These are phyloP conservation scores for Cercospora berteroae DNA, from an alignment of 2,329 filamentous ascomycete genomes.

Conservation along the genomic window DNA sequence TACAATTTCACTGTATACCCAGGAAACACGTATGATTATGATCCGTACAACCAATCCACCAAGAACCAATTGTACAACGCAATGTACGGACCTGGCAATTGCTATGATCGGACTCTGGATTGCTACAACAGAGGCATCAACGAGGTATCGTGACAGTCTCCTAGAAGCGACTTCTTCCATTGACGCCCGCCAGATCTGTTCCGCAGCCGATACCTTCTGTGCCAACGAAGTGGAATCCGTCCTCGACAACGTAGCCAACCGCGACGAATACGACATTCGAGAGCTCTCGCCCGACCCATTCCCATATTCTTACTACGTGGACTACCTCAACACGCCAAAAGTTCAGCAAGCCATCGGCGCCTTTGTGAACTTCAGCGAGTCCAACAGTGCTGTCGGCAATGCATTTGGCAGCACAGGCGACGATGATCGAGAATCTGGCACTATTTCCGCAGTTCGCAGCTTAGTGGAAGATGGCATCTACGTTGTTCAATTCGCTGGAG, in stretches of 20 bases:
- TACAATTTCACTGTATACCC: constrained; percentile 58
- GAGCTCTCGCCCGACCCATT: constrained; percentile 58
- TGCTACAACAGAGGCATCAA: constrained; percentile 55
- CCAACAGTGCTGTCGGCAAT: constrained; percentile 44
- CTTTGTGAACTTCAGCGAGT: constrained; percentile 56
- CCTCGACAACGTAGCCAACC: constrained; percentile 52
- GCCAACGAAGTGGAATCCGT: constrained; percentile 52
- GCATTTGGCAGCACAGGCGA: constrained; percentile 53
- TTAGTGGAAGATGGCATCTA: constrained; percentile 44
- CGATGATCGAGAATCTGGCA: constrained; percentile 47
- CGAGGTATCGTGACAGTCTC: constrained; percentile 12
- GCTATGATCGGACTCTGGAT: constrained; percentile 55
- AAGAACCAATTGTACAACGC: constrained; percentile 56
- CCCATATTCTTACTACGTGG: constrained; percentile 50
- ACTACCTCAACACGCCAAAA: constrained; percentile 58
- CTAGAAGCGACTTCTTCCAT: neutral
- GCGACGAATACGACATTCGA: constrained; percentile 62
- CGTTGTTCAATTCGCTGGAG: constrained; percentile 47
- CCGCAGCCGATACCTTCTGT: constrained; percentile 57
- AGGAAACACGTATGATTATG: constrained; percentile 58
- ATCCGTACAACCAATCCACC: constrained; percentile 52
- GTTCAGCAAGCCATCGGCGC: constrained; percentile 61
- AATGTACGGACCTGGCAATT: constrained; percentile 61
- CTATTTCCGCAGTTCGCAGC: constrained; percentile 43
- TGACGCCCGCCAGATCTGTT: constrained; percentile 43